Evolutionary conservation across 2,329 filamentous ascomycete genomes (phyloP), one percentile per base, ranked within the genome.

Genomic region (Ophiostoma ips): DNA sequence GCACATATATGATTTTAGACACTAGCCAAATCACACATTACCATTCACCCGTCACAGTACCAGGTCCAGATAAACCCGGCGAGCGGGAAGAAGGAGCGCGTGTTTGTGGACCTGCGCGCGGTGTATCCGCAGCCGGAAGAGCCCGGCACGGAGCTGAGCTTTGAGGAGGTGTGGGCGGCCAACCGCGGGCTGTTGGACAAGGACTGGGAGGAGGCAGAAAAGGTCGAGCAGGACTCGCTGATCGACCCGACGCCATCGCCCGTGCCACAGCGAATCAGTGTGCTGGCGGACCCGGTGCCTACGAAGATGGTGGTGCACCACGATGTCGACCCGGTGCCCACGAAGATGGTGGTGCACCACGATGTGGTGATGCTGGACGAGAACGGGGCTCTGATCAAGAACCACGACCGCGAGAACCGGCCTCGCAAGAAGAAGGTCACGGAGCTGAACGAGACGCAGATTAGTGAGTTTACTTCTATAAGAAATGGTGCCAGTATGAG

Each of bases 361-460:
- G 71, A 75, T 50, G 60, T 68, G 30, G 54, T 55, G 16, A 62
- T 69, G 41, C 65, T 77, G 30, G 78, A 83, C 51, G 78, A 82
- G 61, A 82, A 82, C 58, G 77, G 78, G 2, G 70, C 65, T 0
- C 61, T 70, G 15, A 70, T 56, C 21, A 52, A 52, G 48, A 45
- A 13, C 38, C 50, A 52, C 1, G 52, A 46, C 19, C 37, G 33
- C 1, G 53, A 46, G 2, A 45, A 44, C 55, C 71, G 71, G 70
- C 33, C 61, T 2, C 82, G 77, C 63, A 86, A 82, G 62, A 81
- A 89, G 68, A 90, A 94, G 66, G 68, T 84, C 66, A 68, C 84
- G 44, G 88, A 95, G 61, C 72, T 89, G 50, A 89, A 89, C 59
- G 88, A 94, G 65, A 94, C 89, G 2, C 88, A 95, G 65, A 95